phyloP scores from a whole-genome alignment of 306 rosid species.

The Prunus persica region Prunus_persica_NCBIv2 NC_034014.1:29376001-29376500 shows the following conservation, averaged over 20 bases:
- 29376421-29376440: neutral
- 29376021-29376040: constrained; percentile 80
- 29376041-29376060: constrained; percentile 90
- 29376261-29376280: constrained; percentile 93
- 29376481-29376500: neutral
- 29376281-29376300: constrained; percentile 84
- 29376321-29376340: constrained; percentile 17
- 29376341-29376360: neutral
- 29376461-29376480: neutral
- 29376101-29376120: constrained; percentile 16
- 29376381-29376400: neutral
- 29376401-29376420: neutral
- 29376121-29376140: neutral
- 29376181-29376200: neutral
- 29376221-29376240: constrained; percentile 24
- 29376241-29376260: constrained; percentile 89
- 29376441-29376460: neutral
- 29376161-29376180: neutral
- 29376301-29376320: constrained; percentile 70
- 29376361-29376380: neutral
- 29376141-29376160: neutral
- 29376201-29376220: constrained; percentile 18
- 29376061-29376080: constrained; percentile 81
- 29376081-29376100: constrained; percentile 86
- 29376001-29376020: constrained; percentile 89